Evolutionary conservation across 768 basidiomycete species (phyloP).

Genomic region (Holtermanniella nyarrowii): DNA sequence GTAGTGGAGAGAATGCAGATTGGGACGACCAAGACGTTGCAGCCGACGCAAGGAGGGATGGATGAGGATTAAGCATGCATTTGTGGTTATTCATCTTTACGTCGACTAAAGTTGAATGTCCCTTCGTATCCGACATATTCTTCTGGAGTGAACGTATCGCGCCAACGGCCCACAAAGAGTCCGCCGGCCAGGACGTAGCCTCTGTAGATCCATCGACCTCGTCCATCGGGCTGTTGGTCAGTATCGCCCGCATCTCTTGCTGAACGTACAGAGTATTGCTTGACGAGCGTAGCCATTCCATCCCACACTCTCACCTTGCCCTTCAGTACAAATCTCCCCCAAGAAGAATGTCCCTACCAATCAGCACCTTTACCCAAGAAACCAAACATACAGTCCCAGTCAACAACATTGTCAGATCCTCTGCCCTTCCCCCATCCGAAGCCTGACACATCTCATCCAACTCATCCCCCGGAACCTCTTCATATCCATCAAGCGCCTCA

Average conservation of each 20-base stretch:
- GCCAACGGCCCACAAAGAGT: constrained; percentile 72
- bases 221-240: background rate
- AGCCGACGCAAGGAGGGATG: background rate
- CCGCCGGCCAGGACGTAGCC: constrained; percentile 65
- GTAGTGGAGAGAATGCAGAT: constrained; percentile 57
- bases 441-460: constrained; percentile 10
- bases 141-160: constrained; percentile 64
- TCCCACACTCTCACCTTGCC: constrained; percentile 40
- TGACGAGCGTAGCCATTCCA: constrained; percentile 39
- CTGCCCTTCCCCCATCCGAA: constrained; percentile 16
- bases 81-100: background rate
- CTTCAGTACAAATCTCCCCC: constrained; percentile 38
- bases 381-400: constrained; percentile 23
- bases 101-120: constrained; percentile 24
- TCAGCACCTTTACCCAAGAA: background rate
- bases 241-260: background rate
- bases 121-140: constrained; percentile 66
- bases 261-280: constrained; percentile 39
- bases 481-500: constrained; percentile 28
- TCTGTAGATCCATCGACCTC: constrained; percentile 9
- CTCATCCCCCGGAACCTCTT: constrained; percentile 25
- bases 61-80: background rate
- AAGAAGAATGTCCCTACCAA: constrained; percentile 33
- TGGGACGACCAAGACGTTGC: background rate
- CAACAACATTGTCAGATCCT: constrained; percentile 34